Conservation (phyloP, 2,329 filamentous ascomycete genomes). For the Fusarium dimerum region DNA sequence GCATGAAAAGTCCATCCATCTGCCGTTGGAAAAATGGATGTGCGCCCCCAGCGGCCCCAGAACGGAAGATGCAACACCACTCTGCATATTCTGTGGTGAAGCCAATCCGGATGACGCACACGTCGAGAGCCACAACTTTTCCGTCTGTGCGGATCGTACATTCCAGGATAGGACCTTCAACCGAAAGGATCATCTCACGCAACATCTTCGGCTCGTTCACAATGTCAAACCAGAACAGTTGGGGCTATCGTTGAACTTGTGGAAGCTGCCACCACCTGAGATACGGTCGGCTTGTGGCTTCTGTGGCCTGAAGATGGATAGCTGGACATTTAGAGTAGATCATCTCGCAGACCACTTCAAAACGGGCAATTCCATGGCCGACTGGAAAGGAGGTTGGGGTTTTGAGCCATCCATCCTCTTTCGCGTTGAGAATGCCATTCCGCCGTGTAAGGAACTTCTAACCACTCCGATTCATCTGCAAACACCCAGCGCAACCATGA, state of each 20-base stretch:
- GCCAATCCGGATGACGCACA: slow-evolving; percentile 32
- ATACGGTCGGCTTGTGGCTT: slow-evolving; percentile 38
- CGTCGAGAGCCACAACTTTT: slow-evolving; percentile 35
- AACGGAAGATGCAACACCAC: slow-evolving; percentile 44
- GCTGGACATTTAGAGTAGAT: slow-evolving; percentile 37
- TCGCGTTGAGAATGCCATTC: slow-evolving; percentile 40
- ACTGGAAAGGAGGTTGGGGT: slow-evolving; percentile 44
- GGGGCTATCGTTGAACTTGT: background rate
- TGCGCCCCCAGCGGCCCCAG: slow-evolving; percentile 36
- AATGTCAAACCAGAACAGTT: slow-evolving; percentile 10
- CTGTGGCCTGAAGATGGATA: slow-evolving; percentile 36
- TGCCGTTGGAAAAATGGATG: slow-evolving; percentile 46
- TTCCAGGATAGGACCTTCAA: slow-evolving; percentile 43
- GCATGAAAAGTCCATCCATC: slow-evolving; percentile 49
- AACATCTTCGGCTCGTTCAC: slow-evolving; percentile 41
- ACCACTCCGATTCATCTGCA: background rate
- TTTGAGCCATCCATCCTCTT: slow-evolving; percentile 37
- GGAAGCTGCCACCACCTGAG: slow-evolving; percentile 2
- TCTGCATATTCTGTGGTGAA: slow-evolving; percentile 38
- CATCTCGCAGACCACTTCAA: slow-evolving; percentile 44
- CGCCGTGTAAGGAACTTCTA: slow-evolving; percentile 26
- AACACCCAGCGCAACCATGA: too few species aligned
- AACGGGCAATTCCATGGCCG: slow-evolving; percentile 38
- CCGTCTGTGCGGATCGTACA: slow-evolving; percentile 49
- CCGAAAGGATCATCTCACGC: slow-evolving; percentile 41